These are phyloP conservation scores for Pseudocercospora eumusae DNA, from an alignment of 2,329 filamentous ascomycete genomes.

Conservation along the genomic window DNA sequence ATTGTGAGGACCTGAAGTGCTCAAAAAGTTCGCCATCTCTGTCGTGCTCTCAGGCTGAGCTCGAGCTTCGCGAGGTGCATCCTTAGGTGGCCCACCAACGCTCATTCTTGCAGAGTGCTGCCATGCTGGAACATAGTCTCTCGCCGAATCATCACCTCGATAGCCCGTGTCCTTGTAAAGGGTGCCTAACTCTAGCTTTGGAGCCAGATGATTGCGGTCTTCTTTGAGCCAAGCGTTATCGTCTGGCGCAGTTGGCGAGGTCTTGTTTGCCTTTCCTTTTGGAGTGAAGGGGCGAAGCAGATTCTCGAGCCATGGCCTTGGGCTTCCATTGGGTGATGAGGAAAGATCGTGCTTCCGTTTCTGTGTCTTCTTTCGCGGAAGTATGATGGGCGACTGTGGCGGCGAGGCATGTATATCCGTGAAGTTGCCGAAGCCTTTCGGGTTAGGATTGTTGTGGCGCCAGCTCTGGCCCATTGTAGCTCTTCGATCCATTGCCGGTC, in stretches of 20 bases:
- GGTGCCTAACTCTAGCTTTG: conserved; percentile 14
- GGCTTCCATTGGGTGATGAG: neutral
- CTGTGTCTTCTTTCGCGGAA: conserved; percentile 1
- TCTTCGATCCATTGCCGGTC: neutral
- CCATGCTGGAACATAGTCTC: conserved; percentile 12
- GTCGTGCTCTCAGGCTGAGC: conserved; percentile 54
- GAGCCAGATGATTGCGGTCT: conserved; percentile 7
- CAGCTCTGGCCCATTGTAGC: neutral
- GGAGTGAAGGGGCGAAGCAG: neutral
- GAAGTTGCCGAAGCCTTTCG: conserved; percentile 11
- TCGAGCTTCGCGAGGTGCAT: conserved; percentile 73
- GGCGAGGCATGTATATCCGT: conserved; percentile 17
- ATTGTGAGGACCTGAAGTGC: neutral
- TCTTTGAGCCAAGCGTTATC: conserved; percentile 1
- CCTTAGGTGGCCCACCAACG: conserved; percentile 28
- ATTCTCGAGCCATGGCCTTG: neutral
- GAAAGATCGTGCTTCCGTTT: neutral
- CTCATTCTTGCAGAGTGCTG: conserved; percentile 10
- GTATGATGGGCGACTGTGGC: conserved; percentile 9
- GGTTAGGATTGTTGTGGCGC: conserved; percentile 9
- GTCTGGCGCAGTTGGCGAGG: neutral
- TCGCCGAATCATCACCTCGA: neutral
- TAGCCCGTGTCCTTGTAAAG: conserved; percentile 13
- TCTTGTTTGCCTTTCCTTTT: neutral
- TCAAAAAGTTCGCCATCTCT: conserved; percentile 1